Conservation (phyloP, 1,284 basidiomycete genomes). For the Laetiporus sulphureus region DNA sequence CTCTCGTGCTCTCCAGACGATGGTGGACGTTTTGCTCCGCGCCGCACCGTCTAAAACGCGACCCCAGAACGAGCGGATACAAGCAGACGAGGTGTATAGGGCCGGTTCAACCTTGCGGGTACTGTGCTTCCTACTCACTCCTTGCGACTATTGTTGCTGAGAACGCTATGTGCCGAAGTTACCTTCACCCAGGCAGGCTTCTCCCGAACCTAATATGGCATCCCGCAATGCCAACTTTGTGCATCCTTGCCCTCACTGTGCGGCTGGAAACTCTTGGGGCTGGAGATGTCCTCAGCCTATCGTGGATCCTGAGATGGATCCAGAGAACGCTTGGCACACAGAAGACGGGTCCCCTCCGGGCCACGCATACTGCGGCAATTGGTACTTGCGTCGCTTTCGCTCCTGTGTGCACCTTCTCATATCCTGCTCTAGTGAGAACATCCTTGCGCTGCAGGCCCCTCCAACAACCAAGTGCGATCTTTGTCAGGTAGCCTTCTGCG, state of each 20-base stretch:
- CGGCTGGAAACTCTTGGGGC: constrained; percentile 55
- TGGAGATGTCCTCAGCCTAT: constrained; percentile 73
- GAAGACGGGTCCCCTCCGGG: constrained; percentile 71
- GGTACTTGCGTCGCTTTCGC: constrained; percentile 34
- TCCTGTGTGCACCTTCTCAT: neutral
- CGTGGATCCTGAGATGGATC: constrained; percentile 54
- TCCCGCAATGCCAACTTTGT: constrained; percentile 50
- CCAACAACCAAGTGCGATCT: constrained; percentile 73
- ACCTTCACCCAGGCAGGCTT: constrained; percentile 62
- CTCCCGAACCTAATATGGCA: constrained; percentile 66
- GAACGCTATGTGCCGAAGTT: constrained; percentile 43
- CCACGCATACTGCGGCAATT: constrained; percentile 71
- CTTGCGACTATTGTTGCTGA: too few species aligned
- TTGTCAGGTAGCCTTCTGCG: constrained; percentile 72
- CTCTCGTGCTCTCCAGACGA: constrained; percentile 60
- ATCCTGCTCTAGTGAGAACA: constrained; percentile 46
- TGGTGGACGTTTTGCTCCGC: constrained; percentile 62
- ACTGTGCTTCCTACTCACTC: constrained; percentile 22
- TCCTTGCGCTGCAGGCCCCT: constrained; percentile 63
- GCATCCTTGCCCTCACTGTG: constrained; percentile 70
- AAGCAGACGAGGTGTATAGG: constrained; percentile 72
- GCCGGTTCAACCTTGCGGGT: constrained; percentile 62
- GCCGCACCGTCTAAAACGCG: constrained; percentile 58
- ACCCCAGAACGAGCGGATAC: constrained; percentile 56
- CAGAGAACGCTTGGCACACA: constrained; percentile 62